Percentiles rank a stretch among this genome's conserved stretches.
phyloP scores from a whole-genome alignment of 257 asterid genomes.

The Gynochthodes officinalis region DNA sequence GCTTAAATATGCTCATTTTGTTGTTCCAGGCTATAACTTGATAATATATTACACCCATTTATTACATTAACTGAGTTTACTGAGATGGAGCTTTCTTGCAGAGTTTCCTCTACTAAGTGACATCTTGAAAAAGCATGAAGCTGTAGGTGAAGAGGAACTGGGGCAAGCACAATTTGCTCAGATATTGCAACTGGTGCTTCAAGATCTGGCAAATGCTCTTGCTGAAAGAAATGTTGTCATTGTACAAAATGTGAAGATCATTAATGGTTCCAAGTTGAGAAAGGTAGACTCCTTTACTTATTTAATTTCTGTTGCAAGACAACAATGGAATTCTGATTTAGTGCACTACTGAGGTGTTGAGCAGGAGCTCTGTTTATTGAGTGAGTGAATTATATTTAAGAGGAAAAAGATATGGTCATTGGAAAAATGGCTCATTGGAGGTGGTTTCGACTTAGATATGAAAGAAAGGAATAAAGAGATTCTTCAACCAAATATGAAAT shows the following conservation, averaged over 20 bases:
- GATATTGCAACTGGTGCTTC: conserved; percentile 51
- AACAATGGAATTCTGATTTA: not conserved
- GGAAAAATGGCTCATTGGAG: not conserved
- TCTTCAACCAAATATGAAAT: not conserved
- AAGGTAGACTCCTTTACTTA: conserved; percentile 34
- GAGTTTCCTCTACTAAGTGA: conserved; percentile 50
- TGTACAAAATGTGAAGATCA: conserved; percentile 36
- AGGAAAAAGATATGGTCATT: not conserved
- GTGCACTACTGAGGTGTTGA: not conserved
- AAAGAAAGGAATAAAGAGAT: not conserved
- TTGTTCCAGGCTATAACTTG: not conserved
- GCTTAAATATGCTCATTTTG: not conserved
- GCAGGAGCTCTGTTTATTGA: conserved; percentile 1
- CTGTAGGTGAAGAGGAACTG: conserved; percentile 49
- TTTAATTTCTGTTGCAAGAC: not conserved
- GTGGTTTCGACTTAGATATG: not conserved
- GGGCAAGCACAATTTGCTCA: conserved; percentile 68
- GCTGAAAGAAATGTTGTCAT: conserved; percentile 37
- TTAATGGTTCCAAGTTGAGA: conserved; percentile 52
- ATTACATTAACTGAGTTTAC: not conserved
- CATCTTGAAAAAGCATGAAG: conserved; percentile 43
- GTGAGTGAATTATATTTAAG: not conserved
- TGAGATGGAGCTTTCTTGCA: conserved; percentile 23
- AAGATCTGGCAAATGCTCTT: conserved; percentile 55
- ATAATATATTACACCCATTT: not conserved